phyloP scores from a whole-genome alignment of 139 green algal genomes.

The Chlorella sp. region DNA sequence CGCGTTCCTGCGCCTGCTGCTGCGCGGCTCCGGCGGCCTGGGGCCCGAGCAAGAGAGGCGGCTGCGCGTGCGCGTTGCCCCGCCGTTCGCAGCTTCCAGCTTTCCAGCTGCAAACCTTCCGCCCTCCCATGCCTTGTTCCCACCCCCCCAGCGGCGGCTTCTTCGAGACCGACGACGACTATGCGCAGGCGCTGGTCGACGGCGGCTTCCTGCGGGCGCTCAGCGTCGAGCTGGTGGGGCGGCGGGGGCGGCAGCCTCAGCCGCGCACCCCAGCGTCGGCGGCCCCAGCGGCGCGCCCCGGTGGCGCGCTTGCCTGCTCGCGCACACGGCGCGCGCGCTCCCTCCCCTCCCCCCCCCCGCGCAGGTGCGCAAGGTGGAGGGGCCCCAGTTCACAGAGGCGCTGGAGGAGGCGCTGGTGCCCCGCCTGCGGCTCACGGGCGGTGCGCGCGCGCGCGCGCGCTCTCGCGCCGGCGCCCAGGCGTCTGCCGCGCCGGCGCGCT shows the following conservation, averaged over 20 bases:
- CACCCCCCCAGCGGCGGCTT: slow-evolving; percentile 31
- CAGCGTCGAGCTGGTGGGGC: no score
- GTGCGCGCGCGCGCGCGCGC: slow-evolving; percentile 2
- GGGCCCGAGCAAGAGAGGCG: neutral
- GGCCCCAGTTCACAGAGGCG: slow-evolving; percentile 72
- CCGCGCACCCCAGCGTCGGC: no score
- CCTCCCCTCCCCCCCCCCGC: no score
- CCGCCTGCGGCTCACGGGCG: slow-evolving; percentile 63
- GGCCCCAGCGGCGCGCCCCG: no score
- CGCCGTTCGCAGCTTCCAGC: neutral
- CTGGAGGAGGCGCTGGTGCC: slow-evolving; percentile 70
- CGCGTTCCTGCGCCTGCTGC: no score
- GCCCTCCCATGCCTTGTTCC: neutral
- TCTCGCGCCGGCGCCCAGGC: no score
- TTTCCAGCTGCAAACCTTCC: neutral
- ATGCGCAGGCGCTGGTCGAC: slow-evolving; percentile 64
- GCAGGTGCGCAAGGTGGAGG: slow-evolving; percentile 75
- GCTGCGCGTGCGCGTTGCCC: neutral
- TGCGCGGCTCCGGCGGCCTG: no score
- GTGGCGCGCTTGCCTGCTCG: no score
- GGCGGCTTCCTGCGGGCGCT: slow-evolving; percentile 77
- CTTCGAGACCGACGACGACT: slow-evolving; percentile 69
- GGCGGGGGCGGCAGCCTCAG: slow-evolving; percentile 29
- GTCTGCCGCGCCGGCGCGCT: no score
- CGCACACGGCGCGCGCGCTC: no score